phyloP scores from a whole-genome alignment of 441 rosid species.

The Pelargonium myrrhifolium region DNA sequence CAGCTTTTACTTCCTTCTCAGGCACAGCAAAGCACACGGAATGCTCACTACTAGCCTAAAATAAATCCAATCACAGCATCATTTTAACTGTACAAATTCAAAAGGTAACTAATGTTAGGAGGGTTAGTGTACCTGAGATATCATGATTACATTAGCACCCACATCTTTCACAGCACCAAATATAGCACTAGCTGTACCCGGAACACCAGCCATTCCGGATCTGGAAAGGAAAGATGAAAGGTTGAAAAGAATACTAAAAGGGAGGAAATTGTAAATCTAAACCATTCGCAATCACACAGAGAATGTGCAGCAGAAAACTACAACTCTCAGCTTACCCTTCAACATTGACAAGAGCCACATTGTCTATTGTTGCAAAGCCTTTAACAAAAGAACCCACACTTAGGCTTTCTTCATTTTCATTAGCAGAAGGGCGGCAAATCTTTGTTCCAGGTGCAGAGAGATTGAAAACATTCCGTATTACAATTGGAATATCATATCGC shows the following conservation, averaged over 20 bases:
- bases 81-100: not conserved
- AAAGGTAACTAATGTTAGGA: conserved; percentile 9
- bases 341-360: conserved; percentile 90
- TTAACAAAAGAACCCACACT: conserved; percentile 51
- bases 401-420: conserved; percentile 45
- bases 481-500: conserved; percentile 84
- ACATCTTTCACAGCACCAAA: conserved; percentile 95
- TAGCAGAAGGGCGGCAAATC: conserved; percentile 46
- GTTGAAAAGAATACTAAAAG: conserved; percentile 19
- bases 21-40: conserved; percentile 97
- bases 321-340: conserved; percentile 63
- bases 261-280: conserved; percentile 6
- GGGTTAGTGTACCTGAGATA: conserved; percentile 63
- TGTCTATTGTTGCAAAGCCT: conserved; percentile 95
- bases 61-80: conserved; percentile 21
- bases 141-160: conserved; percentile 96
- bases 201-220: conserved; percentile 99
- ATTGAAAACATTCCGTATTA: conserved; percentile 87
- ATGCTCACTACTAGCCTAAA: conserved; percentile 94
- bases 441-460: conserved; percentile 82
- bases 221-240: conserved; percentile 24
- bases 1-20: conserved; percentile 84
- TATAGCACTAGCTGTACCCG: conserved; percentile 88
- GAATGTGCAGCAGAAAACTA: conserved; percentile 14
- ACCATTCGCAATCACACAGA: not conserved